These are phyloP conservation scores for Luzula sylvatica DNA, from an alignment of 176 grass and related monocot species.

Conservation along the genomic window DNA sequence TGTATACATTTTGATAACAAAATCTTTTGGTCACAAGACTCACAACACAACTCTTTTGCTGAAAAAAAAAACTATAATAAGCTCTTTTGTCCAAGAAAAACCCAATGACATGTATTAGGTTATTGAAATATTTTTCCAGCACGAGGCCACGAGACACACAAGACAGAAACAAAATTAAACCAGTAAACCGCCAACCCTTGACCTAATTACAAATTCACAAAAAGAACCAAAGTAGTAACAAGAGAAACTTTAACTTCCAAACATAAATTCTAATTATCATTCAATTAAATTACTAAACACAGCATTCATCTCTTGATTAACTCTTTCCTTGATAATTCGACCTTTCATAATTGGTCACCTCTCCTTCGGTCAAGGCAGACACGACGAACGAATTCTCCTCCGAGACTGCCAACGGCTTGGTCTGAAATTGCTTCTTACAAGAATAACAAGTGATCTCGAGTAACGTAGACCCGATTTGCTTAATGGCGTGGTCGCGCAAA, in stretches of 20 bases:
- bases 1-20: too few species aligned
- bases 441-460: constrained; percentile 74
- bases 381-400: constrained; percentile 18
- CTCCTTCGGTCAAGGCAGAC: constrained; percentile 17
- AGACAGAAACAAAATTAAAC: background rate
- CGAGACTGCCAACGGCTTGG: constrained; percentile 19
- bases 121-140: background rate
- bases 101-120: too few species aligned
- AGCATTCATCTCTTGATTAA: background rate
- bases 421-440: constrained; percentile 44
- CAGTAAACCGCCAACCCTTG: background rate
- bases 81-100: too few species aligned
- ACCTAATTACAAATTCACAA: constrained; percentile 25
- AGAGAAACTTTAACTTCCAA: constrained; percentile 7
- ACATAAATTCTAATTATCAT: background rate
- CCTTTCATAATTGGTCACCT: constrained; percentile 14
- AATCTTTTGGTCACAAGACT: too few species aligned
- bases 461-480: constrained; percentile 31
- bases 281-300: background rate
- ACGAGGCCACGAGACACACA: constrained; percentile 3
- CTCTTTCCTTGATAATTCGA: constrained; percentile 12
- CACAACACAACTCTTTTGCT: too few species aligned
- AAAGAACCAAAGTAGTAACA: constrained; percentile 2
- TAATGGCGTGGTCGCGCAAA: constrained; percentile 48
- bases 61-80: too few species aligned